Conservation (phyloP, 495 filamentous ascomycete species). For the Staphylotrichum longicolle region DNA sequence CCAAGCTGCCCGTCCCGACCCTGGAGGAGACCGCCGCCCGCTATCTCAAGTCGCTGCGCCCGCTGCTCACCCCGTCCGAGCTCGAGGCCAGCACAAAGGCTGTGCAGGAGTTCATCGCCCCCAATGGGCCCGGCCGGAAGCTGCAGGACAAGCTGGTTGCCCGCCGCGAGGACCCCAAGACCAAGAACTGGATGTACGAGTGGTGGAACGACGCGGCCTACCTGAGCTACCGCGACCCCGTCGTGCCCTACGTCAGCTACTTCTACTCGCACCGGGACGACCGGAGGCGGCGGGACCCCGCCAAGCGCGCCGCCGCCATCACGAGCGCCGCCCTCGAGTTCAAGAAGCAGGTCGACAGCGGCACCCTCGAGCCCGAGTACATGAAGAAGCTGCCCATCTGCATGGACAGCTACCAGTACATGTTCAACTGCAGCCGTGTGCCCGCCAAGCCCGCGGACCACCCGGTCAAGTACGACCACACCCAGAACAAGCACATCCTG, state of each 20-base stretch:
- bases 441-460: slow-evolving; percentile 79
- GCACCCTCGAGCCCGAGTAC: slow-evolving; percentile 91
- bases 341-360: slow-evolving; percentile 84
- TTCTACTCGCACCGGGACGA: slow-evolving; percentile 99
- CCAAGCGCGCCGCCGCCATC: slow-evolving; percentile 89
- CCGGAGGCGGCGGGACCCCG: slow-evolving; percentile 78
- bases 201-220: slow-evolving; percentile 98
- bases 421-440: slow-evolving; percentile 94
- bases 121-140: slow-evolving; percentile 75
- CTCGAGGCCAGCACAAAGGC: slow-evolving; percentile 74
- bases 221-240: slow-evolving; percentile 87
- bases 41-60: slow-evolving; percentile 90
- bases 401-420: slow-evolving; percentile 97
- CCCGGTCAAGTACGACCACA: slow-evolving; percentile 72
- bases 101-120: slow-evolving; percentile 77
- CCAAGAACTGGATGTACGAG: slow-evolving; percentile 91
- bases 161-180: slow-evolving; percentile 75
- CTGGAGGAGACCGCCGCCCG: slow-evolving; percentile 89
- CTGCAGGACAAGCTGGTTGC: slow-evolving; percentile 87
- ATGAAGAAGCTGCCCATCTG: slow-evolving; percentile 94
- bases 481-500: slow-evolving; percentile 79
- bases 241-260: slow-evolving; percentile 98
- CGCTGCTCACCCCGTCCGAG: slow-evolving; percentile 70
- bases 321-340: slow-evolving; percentile 83
- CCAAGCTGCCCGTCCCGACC: slow-evolving; percentile 83